Base-by-base conservation (phyloP, 306 rosid species). In the Pueraria montana region DNA sequence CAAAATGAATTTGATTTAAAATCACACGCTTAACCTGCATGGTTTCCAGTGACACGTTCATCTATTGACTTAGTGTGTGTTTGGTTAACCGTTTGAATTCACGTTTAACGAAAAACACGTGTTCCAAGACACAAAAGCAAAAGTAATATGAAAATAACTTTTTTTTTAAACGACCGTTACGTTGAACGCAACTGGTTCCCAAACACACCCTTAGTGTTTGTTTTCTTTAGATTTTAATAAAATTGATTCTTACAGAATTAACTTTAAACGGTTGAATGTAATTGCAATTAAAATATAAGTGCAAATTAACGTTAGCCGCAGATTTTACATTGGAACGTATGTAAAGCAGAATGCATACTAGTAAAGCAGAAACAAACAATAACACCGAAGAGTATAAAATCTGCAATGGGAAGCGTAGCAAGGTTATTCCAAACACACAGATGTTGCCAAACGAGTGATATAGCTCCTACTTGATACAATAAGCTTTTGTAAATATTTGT, bases 351-450 rank as follows among this genome's bases (percentile, higher is more conserved):
- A 76, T 27, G 87, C 87, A 78, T 83, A 83, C 21, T 50, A 26
- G 53, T 2, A 18, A 38, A 79, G 67, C 61, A 74, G 58, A 68
- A 65, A 50, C 36, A 46, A 84, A 80, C 82, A 84, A 55, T 21
- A 63, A 23, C 48, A 66, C 1, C 16, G 72, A 72, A 50, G 46
- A 61, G 46, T 17, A 76, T 76, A 80, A 77, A 87, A 80, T 80
- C 85, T 83, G 67, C 48, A 64, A 53, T 11, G 40, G n/a, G 63
- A 80, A 75, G 79, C 48, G 55, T 30, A 73, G 77, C 77, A 81
- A 77, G 76, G 48, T 55, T 64, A 77, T 76, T 86, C 73, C 81
- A 84, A 76, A 87, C 89, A 83, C 81, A 76, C 20, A 77, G 55
- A 84, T 27, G 32, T n/a, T 42, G 85, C 87, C 87, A 87, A 87